Base-by-base conservation (phyloP, 1,139 yeast genomes). In the Torulaspora globosa region DNA sequence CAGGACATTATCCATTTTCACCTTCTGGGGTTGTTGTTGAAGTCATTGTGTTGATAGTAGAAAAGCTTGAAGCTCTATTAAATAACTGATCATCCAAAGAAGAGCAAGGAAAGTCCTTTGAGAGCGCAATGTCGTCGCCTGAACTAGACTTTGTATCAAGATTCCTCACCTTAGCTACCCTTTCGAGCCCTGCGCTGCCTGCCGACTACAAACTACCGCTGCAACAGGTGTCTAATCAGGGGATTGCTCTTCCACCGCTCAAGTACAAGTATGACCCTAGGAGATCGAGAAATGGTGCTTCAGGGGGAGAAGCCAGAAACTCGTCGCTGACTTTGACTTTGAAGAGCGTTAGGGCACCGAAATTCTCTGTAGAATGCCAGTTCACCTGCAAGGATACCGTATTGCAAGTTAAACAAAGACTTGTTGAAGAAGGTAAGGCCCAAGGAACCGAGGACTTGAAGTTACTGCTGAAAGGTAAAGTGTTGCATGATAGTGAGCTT, bases 261-360 rank as follows among this genome's bases (percentile, higher is more conserved):
- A 69, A 65, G 38, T 60, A 65, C 43, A 53, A 58, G 48, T 63
- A 63, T 46, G 51, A 58, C 24, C 57, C 53, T 21, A 51, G 48
- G 6, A 46, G 53, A 29, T 38, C 43, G 14, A 46, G 53, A 23
- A 40, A 42, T 11, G 27, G 38, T n/a, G 40, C 42, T 3, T 38
- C 42, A 10, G 40, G 50, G 14, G 35, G 24, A 9, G 34, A 40
- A 4, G 28, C 29, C 18, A n/a, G 41, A 11, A 27, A 35, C 2
- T 18, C 37, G 14, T 8, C 39, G 5, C 43, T 63, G 11, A 50
- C 51, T 24, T 37, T 72, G 28, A 59, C 64, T 4, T 63, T 75
- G 54, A 74, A 74, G 55, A 73, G 76, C 27, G 63, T 75, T 19
- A 72, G 73, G 52, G 65, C 73, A 15, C 79, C 79, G 12, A 74